A percentile compares a stretch with the other conserved stretches of the same genome.
Conservation (phyloP, 192 early-diverging fungal genomes). For the Podila horticola region DNA sequence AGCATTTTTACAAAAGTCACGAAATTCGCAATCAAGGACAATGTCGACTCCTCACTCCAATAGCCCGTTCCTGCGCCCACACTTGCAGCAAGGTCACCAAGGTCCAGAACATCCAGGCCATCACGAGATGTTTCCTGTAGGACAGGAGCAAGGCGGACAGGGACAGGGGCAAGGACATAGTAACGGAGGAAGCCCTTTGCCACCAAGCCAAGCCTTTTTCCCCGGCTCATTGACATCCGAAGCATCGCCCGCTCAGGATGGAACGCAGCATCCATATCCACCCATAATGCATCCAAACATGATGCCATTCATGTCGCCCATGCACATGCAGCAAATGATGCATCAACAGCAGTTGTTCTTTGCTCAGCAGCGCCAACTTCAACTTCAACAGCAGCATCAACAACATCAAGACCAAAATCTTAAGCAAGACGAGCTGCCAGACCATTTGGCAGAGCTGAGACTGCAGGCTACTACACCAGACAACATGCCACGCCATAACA, state of each 20-base stretch:
- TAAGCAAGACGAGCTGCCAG: neutral
- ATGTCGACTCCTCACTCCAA: no score
- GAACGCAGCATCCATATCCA: neutral
- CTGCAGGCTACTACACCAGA: neutral
- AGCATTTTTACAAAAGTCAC: no score
- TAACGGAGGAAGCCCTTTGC: neutral
- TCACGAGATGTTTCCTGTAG: no score
- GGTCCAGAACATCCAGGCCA: no score
- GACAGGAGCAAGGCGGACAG: neutral
- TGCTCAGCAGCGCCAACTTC: neutral
- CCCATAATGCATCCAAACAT: neutral
- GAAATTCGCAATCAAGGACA: no score
- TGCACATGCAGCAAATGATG: neutral
- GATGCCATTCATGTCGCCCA: slow-evolving; percentile 1
- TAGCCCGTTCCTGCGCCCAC: no score
- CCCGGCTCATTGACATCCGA: neutral
- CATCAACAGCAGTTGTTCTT: slow-evolving; percentile 1
- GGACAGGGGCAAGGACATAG: neutral
- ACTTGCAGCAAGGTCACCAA: no score
- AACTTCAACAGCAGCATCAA: neutral
- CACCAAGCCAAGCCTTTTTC: neutral
- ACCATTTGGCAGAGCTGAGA: neutral
- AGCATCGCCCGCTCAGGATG: neutral
- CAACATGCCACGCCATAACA: neutral
- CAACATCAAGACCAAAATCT: neutral